A percentile compares a stretch with the other conserved stretches of the same genome.
phyloP scores from a whole-genome alignment of 768 basidiomycete genomes.

The Termitomyces titanicus region DNA sequence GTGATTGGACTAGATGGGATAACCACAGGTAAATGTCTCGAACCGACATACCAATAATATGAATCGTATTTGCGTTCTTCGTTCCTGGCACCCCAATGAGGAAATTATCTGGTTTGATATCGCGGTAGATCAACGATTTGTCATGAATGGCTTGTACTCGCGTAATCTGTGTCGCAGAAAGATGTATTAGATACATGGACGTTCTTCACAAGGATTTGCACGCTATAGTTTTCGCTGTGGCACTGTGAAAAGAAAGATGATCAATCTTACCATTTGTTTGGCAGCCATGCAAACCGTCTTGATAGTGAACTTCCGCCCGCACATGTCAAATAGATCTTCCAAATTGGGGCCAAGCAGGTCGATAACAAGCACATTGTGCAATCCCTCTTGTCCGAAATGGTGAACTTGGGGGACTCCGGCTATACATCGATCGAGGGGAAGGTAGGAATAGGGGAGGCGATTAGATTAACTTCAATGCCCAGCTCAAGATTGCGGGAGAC shows the following conservation, averaged over 20 bases:
- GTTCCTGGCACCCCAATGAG: conserved; percentile 91
- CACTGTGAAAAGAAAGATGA: not conserved
- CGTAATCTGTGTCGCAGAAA: conserved; percentile 58
- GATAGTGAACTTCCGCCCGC: conserved; percentile 93
- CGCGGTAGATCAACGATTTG: conserved; percentile 96
- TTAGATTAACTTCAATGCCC: not conserved
- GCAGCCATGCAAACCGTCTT: conserved; percentile 99
- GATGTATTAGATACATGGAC: conserved; percentile 8
- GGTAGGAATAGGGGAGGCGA: conserved; percentile 1
- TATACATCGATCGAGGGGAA: conserved; percentile 30
- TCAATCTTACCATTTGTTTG: conserved; percentile 86
- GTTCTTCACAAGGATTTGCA: conserved; percentile 8
- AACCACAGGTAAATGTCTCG: not conserved
- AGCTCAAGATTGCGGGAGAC: conserved; percentile 27
- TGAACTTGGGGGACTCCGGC: conserved; percentile 97
- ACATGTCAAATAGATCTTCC: conserved; percentile 99
- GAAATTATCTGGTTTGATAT: conserved; percentile 99
- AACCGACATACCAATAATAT: conserved; percentile 72
- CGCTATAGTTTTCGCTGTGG: conserved; percentile 1
- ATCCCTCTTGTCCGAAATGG: conserved; percentile 97
- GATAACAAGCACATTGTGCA: conserved; percentile 94
- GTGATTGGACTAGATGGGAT: not conserved
- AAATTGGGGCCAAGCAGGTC: conserved; percentile 97
- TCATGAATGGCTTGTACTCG: conserved; percentile 98
- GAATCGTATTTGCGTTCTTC: conserved; percentile 84